Evolutionary conservation across 2,329 filamentous ascomycete species (phyloP).

Genomic region (Fusarium goolgardi): DNA sequence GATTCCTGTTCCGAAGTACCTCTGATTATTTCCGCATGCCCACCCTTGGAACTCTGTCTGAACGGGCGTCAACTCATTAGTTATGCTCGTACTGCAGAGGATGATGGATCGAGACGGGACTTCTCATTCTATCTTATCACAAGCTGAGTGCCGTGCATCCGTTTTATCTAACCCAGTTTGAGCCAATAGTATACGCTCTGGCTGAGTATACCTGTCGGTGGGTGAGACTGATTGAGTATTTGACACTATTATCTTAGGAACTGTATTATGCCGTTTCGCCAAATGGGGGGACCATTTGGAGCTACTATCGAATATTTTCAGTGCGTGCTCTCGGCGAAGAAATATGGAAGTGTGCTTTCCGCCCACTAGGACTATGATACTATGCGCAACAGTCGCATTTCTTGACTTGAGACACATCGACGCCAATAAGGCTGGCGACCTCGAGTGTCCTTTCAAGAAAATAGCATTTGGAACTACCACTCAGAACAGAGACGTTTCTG

Average conservation of each 20-base stretch:
- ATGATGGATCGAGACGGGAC: slow-evolving; percentile 39
- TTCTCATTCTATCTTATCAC: slow-evolving; percentile 39
- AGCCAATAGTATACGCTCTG: background rate
- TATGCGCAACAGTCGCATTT: background rate
- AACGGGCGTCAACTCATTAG: slow-evolving; percentile 30
- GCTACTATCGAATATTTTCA: background rate
- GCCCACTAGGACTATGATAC: background rate
- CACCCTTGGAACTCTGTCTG: slow-evolving; percentile 44
- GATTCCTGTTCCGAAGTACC: background rate
- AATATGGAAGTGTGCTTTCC: background rate
- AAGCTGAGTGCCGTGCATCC: background rate
- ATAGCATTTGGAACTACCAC: background rate
- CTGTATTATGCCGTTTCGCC: background rate
- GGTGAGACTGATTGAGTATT: background rate
- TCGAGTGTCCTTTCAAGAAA: background rate
- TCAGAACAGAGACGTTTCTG: background rate
- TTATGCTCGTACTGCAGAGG: slow-evolving; percentile 30
- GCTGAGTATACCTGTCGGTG: background rate
- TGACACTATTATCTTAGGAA: background rate
- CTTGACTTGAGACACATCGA: background rate
- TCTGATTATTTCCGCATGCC: slow-evolving; percentile 16
- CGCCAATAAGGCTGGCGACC: background rate
- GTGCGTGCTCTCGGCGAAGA: background rate
- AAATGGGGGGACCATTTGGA: background rate
- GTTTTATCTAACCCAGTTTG: background rate